These are phyloP conservation scores for Volvox reticuliferus DNA, from an alignment of 139 green algal species.

Conservation along the genomic window DNA sequence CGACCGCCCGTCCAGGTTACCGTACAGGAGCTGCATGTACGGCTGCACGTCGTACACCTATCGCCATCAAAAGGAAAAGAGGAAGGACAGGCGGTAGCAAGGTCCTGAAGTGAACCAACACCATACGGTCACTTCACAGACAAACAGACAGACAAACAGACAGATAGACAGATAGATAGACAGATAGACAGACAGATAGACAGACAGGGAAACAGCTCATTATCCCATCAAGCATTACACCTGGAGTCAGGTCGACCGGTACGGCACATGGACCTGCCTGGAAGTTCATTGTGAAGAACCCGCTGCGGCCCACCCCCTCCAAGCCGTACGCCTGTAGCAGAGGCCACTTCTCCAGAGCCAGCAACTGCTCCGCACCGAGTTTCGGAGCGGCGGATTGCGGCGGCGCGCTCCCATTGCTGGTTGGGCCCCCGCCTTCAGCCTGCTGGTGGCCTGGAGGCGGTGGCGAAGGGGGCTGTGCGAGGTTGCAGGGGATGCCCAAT, in stretches of 20 bases:
- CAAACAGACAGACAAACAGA: too few species aligned
- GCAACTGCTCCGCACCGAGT: not conserved
- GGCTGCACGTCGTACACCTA: constrained; percentile 52
- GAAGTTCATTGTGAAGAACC: constrained; percentile 77
- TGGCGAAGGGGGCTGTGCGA: not conserved
- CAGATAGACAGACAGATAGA: too few species aligned
- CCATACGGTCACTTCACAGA: too few species aligned
- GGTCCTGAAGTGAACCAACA: too few species aligned
- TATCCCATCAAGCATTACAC: too few species aligned
- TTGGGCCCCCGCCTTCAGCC: too few species aligned
- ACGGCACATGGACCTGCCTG: constrained; percentile 38
- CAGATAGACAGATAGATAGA: too few species aligned
- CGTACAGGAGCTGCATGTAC: constrained; percentile 42
- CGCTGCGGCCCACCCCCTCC: constrained; percentile 66
- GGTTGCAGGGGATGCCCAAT: constrained; percentile 53
- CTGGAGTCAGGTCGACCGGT: too few species aligned
- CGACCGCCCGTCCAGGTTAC: constrained; percentile 44
- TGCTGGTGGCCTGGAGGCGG: not conserved
- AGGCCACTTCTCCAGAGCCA: constrained; percentile 72
- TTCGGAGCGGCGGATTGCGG: not conserved
- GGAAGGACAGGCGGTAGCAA: too few species aligned
- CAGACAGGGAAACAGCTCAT: too few species aligned
- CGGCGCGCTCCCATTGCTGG: not conserved
- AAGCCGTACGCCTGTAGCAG: constrained; percentile 75
- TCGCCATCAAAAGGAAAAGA: not conserved